These are phyloP conservation scores for Phytopythium helicoides DNA, from an alignment of 352 stramenopile species.

Conservation along the genomic window DNA sequence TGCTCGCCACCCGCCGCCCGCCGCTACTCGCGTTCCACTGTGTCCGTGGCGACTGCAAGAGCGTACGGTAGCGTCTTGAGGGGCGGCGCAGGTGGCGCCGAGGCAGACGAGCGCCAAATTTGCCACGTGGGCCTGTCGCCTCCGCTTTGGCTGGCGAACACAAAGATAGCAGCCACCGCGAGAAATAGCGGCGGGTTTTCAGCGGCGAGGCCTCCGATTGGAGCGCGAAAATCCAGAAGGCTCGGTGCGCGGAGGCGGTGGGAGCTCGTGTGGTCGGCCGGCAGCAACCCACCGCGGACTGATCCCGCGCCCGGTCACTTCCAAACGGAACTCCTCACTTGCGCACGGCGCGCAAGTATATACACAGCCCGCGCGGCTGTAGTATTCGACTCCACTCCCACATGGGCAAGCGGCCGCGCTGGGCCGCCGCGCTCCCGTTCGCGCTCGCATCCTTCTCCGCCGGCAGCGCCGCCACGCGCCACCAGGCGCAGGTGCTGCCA, in stretches of 20 bases:
- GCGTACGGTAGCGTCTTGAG: not conserved
- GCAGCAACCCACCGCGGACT: not conserved
- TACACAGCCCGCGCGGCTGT: not conserved
- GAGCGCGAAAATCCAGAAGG: no score
- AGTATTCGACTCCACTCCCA: not conserved
- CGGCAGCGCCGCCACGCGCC: not conserved
- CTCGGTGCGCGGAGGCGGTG: no score
- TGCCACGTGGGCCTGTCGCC: no score
- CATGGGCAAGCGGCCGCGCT: conserved; percentile 1
- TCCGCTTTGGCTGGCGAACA: not conserved
- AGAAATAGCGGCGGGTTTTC: conserved; percentile 3
- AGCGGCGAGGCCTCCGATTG: not conserved
- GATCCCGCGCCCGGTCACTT: not conserved
- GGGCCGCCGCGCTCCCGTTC: conserved; percentile 1
- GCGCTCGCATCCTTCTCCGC: not conserved
- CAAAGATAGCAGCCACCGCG: not conserved
- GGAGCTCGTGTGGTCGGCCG: not conserved
- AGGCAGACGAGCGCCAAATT: not conserved
- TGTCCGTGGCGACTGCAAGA: not conserved
- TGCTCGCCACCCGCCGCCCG: not conserved
- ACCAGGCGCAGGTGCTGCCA: no score
- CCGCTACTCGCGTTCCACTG: not conserved
- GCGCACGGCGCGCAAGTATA: conserved; percentile 6
- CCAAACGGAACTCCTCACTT: not conserved
- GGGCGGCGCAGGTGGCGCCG: no score